These are phyloP conservation scores for Musa balbisiana DNA, from an alignment of 202 grass and related monocot species.

Conservation along the genomic window DNA sequence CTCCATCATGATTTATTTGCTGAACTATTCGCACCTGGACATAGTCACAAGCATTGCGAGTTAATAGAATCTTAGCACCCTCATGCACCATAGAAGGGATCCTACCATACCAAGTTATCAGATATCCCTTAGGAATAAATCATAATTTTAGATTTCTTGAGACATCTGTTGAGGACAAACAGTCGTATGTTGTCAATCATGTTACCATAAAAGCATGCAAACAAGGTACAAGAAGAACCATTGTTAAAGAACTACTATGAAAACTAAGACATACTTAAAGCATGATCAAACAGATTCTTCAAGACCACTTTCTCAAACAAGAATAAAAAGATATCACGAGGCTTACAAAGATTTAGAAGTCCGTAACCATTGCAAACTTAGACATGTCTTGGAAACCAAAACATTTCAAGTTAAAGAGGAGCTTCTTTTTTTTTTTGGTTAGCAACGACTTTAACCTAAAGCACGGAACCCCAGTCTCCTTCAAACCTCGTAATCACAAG, in stretches of 20 bases:
- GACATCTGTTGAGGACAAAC: too few species aligned
- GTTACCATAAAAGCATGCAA: too few species aligned
- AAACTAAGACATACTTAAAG: not conserved
- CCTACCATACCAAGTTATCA: not conserved
- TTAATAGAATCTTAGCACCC: not conserved
- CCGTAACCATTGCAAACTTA: too few species aligned
- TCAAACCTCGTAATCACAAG: not conserved
- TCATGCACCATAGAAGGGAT: not conserved
- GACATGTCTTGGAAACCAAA: too few species aligned
- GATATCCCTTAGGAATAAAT: too few species aligned
- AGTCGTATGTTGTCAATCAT: too few species aligned
- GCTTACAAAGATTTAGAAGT: too few species aligned
- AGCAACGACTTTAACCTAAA: not conserved
- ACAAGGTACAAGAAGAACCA: not conserved
- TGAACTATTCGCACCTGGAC: constrained; percentile 94
- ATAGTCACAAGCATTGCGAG: not conserved
- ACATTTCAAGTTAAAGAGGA: not conserved
- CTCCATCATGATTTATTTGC: constrained; percentile 99
- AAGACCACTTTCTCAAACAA: too few species aligned
- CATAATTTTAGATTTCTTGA: too few species aligned
- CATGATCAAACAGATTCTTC: not conserved
- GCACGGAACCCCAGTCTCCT: not conserved
- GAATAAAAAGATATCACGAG: too few species aligned
- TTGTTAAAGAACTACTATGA: not conserved
- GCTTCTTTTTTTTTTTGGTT: not conserved